Evolutionary conservation across 2,329 filamentous ascomycete genomes (phyloP), one percentile per base, ranked within the genome.

Genomic region (Fusarium palustre): DNA sequence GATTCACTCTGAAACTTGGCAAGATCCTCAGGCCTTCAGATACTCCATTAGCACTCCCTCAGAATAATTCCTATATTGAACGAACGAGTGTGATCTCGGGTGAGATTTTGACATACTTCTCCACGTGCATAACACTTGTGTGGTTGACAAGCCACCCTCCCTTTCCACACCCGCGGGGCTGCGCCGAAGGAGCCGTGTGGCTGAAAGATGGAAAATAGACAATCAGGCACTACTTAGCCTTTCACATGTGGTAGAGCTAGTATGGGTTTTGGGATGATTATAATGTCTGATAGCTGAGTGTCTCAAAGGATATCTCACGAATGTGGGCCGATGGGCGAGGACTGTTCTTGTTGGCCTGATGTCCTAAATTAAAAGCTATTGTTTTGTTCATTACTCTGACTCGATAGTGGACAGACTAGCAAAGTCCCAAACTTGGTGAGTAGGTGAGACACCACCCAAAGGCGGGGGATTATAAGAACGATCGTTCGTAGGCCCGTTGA

Each of bases 1-100:
- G 66, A 57, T 55, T 67, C 66, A 67, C 43, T 33, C 49, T 67
- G 66, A 69, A 69, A 69, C 61, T 55, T 59, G 45, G 56, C 45
- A 55, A 49, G 53, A 63, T 50, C 15, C 41, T 67, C 18, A 25
- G 50, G 30, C 33, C 38, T 43, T 36, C 11, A 61, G 45, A 38
- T 46, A 39, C 28, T 46, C 58, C 12, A n/a, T 69, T 15, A 22
- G 31, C 25, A 22, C 24, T 38, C 36, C 56, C 61, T 58, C 49
- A 33, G 12, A 53, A 49, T 36, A 46, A 52, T 36, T 46, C 34
- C 30, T 36, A n/a, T 38, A 38, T 16, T 16, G 24, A 42, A 30
- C 24, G 16, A 50, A 25, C 38, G 28, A 47, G 49, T 30, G 15
- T 42, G 22, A 45, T 54, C 46, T 55, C 30, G 24, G 16, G n/a